Base-by-base conservation (phyloP, 2,329 filamentous ascomycete genomes). In the Aspergillus jensenii region DNA sequence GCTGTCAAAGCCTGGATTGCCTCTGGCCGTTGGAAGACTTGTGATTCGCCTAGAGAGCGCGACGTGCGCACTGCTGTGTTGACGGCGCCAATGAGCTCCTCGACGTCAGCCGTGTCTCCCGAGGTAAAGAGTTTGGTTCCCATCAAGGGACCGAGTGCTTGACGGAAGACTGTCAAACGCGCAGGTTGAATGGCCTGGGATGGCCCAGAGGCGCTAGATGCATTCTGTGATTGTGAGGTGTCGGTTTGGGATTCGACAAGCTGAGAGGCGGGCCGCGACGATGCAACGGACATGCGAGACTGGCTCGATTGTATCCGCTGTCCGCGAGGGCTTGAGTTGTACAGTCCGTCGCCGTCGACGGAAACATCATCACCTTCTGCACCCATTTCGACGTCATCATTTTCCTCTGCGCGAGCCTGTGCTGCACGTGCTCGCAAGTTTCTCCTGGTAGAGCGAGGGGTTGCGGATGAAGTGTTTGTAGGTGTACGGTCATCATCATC, bases 51-150 rank as follows among this genome's bases (percentile, higher is more conserved):
- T 25, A 78, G 76, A 67, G 43, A 76, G 4, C 65, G 62, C 0
- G 67, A 66, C 5, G 55, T 68, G 14, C 84, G 81, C 47, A 96
- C 67, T 66, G 86, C 85, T 4, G 78, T 79, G 72, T 99, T 99
- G 51, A 99, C 90, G 8, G 90, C 90, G 3, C 82, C 82, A 17
- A 97, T 82, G 33, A 99, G 82, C 25, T 85, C 84, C 61, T 87
- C 85, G 2, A 97, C 83, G 60, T 88, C 83, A 14, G 92, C 91
- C 17, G 88, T 86, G 68, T 98, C 95, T 4, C 67, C 67, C 60
- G 96, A 90, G 33, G 88, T 86, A 71, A 99, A 99, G n/a, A 99
- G 75, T 12, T 85, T 82, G 0, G 89, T 89, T 67, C 89, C 88
- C 68, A 96, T 88, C 54, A 99, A 81, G 67, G 91, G 89, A 23